A percentile compares a stretch with the other conserved stretches of the same genome.
phyloP scores from a whole-genome alignment of 208 protist genomes.

The Leishmania tarentolae region DNA sequence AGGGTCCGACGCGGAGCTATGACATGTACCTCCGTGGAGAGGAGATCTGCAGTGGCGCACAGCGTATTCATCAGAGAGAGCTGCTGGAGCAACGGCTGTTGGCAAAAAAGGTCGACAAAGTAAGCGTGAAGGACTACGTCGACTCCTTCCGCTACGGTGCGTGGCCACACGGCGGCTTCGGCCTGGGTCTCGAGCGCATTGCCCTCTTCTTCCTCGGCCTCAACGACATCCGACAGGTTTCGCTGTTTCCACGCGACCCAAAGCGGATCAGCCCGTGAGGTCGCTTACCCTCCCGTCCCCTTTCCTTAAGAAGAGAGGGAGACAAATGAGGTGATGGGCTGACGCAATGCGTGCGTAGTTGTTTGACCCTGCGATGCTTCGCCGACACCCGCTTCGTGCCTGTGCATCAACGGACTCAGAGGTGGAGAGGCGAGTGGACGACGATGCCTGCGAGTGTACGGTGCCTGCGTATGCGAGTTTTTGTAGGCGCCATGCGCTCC shows the following conservation, averaged over 20 bases:
- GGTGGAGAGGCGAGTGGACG: not conserved
- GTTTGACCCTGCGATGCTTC: not conserved
- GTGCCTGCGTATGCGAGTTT: not conserved
- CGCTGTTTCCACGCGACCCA: slow-evolving; percentile 98
- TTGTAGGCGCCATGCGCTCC: not conserved
- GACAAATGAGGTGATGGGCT: not conserved
- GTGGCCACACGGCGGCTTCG: slow-evolving; percentile 98
- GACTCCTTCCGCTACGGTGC: slow-evolving; percentile 97
- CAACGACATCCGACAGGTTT: slow-evolving; percentile 96
- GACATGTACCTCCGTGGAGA: slow-evolving; percentile 99
- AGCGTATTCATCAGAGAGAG: slow-evolving; percentile 96
- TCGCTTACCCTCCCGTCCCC: not conserved
- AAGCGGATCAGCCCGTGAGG: slow-evolving; percentile 69
- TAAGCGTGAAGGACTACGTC: slow-evolving; percentile 93
- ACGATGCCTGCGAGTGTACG: not conserved
- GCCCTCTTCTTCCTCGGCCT: slow-evolving; percentile 97
- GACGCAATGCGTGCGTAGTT: not conserved
- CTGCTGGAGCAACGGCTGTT: slow-evolving; percentile 78
- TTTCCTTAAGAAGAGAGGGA: not conserved
- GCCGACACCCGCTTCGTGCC: not conserved
- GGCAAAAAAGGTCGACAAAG: slow-evolving; percentile 40
- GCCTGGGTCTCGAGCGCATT: slow-evolving; percentile 98
- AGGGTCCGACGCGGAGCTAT: slow-evolving; percentile 84
- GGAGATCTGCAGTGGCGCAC: slow-evolving; percentile 99
- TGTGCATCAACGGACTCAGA: not conserved